phyloP scores from a whole-genome alignment of 2,329 filamentous ascomycete species.

The Nemania diffusa region DNA sequence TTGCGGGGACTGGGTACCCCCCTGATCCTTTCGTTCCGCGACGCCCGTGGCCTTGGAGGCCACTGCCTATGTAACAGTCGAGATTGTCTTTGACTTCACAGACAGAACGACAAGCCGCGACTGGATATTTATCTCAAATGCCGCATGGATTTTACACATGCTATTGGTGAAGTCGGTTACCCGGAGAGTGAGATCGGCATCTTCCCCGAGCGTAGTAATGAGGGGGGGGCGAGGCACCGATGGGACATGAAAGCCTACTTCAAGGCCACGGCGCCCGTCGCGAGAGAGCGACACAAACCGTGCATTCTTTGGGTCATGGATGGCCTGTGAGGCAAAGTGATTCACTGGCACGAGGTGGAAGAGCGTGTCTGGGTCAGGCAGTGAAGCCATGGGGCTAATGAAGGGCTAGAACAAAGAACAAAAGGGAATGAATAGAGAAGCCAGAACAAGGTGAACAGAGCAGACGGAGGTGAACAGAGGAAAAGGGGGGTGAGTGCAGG shows the following conservation, averaged over 20 bases:
- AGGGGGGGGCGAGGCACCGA: not conserved
- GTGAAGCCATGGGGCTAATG: not conserved
- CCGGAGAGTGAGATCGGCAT: not conserved
- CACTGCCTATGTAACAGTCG: not conserved
- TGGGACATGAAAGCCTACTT: conserved; percentile 3
- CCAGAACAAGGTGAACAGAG: not conserved
- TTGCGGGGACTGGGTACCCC: not conserved
- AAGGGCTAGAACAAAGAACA: not conserved
- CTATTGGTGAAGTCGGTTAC: not conserved
- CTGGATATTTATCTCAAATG: not conserved
- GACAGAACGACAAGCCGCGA: not conserved
- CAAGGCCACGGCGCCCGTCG: not conserved
- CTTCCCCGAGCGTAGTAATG: not conserved
- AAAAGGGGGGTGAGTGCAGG: not conserved
- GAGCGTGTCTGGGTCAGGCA: not conserved
- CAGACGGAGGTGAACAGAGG: no score
- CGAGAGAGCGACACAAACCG: not conserved
- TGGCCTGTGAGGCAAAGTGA: not conserved
- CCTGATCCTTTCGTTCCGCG: not conserved
- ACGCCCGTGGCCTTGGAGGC: not conserved
- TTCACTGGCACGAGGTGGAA: not conserved
- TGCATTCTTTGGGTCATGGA: not conserved
- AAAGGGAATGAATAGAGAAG: not conserved
- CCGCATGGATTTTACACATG: not conserved
- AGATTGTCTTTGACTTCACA: not conserved